Evolutionary conservation across 1,284 basidiomycete genomes (phyloP).

Genomic region (Xerocomus nothofagi): DNA sequence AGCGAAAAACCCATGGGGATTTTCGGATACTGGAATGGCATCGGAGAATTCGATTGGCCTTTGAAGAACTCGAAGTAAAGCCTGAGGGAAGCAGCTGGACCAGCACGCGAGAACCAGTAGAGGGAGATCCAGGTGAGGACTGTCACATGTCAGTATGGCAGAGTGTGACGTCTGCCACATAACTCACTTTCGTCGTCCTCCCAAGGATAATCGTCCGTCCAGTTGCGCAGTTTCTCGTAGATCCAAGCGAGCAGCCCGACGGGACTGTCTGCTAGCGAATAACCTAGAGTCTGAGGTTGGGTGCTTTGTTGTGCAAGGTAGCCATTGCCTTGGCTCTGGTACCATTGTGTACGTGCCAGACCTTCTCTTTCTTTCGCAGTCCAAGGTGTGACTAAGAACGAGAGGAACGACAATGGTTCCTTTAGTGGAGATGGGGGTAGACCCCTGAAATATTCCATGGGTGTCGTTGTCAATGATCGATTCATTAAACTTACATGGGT

Average conservation of each 20-base stretch:
- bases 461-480: not conserved
- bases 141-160: conserved; percentile 18
- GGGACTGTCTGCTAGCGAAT: conserved; percentile 57
- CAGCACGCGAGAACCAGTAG: conserved; percentile 57
- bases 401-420: conserved; percentile 34
- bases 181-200: conserved; percentile 47
- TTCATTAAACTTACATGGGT: conserved; percentile 31
- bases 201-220: conserved; percentile 54
- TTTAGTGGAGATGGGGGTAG: conserved; percentile 24
- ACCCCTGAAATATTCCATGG: conserved; percentile 17
- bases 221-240: conserved; percentile 55
- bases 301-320: conserved; percentile 47
- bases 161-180: conserved; percentile 1
- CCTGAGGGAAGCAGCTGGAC: conserved; percentile 53
- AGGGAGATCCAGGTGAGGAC: conserved; percentile 61
- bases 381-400: conserved; percentile 32
- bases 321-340: conserved; percentile 36
- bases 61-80: conserved; percentile 49
- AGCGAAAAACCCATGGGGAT: conserved; percentile 49
- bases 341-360: conserved; percentile 36
- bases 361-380: conserved; percentile 40
- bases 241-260: conserved; percentile 59
- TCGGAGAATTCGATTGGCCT: not conserved
- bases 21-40: conserved; percentile 11
- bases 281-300: conserved; percentile 59